phyloP scores from a whole-genome alignment of 345 rosid genomes.

The Geranium brycei region DNA sequence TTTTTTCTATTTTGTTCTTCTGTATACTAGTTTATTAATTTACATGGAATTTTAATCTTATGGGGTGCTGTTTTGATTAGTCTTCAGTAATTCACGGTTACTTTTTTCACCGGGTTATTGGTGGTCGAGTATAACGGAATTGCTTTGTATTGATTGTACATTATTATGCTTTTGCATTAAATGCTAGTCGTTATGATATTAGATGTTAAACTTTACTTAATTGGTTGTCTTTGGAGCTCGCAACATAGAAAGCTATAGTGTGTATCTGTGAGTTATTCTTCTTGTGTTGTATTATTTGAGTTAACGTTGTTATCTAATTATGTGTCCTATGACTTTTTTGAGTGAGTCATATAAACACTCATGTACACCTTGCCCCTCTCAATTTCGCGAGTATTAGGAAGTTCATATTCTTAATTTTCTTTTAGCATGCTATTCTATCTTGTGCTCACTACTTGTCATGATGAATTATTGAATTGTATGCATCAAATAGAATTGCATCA shows the following conservation, averaged over 20 bases:
- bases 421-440: not conserved
- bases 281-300: no score
- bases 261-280: not conserved
- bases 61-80: no score
- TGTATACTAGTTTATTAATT: no score
- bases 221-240: not conserved
- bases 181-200: not conserved
- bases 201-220: not conserved
- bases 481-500: conserved; percentile 5
- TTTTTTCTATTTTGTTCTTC: no score
- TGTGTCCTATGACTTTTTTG: not conserved
- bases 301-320: not conserved
- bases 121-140: not conserved
- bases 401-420: not conserved
- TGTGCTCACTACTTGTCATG: conserved; percentile 7
- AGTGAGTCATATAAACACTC: no score
- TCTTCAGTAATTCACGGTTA: not conserved
- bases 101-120: not conserved
- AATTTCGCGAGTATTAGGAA: not conserved
- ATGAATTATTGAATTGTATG: conserved; percentile 2
- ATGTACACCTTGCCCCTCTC: no score
- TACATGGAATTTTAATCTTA: no score
- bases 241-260: not conserved
- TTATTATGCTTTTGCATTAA: no score
- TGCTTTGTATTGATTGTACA: not conserved